A percentile compares a stretch with the other conserved stretches of the same genome.
These are phyloP conservation scores for Anthracocystis panici-leucophaei DNA, from an alignment of 1,284 basidiomycete species.

Conservation along the genomic window DNA sequence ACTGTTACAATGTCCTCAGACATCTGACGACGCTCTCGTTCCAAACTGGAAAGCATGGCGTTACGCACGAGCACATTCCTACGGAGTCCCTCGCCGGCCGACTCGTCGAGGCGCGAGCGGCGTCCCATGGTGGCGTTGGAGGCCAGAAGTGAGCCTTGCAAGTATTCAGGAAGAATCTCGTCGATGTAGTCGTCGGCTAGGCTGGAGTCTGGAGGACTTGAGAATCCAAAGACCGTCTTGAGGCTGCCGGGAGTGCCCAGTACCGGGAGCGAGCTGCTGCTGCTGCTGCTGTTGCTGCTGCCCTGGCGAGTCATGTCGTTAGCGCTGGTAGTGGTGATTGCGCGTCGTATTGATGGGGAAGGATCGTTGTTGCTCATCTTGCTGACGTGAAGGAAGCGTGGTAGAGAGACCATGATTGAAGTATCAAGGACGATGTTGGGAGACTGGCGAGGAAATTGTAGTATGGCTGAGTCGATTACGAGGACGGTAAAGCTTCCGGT, in stretches of 20 bases:
- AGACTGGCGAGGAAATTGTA: not conserved
- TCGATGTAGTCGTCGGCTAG: constrained; percentile 22
- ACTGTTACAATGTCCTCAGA: constrained; percentile 3
- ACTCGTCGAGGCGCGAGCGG: constrained; percentile 43
- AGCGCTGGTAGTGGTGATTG: not conserved
- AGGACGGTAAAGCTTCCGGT: not conserved
- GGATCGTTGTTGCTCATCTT: not conserved
- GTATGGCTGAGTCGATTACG: constrained; percentile 24
- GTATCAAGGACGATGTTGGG: not conserved
- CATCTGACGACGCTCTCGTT: constrained; percentile 39
- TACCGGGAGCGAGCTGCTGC: constrained; percentile 4
- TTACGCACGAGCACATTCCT: constrained; percentile 51
- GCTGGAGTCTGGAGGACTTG: constrained; percentile 1
- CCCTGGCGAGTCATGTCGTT: constrained; percentile 12
- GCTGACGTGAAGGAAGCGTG: constrained; percentile 19
- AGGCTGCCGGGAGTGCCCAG: constrained; percentile 36
- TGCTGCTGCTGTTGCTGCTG: too few relatives aligned
- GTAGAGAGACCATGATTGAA: constrained; percentile 26
- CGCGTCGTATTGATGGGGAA: constrained; percentile 8
- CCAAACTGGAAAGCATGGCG: constrained; percentile 54
- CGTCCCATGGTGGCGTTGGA: constrained; percentile 25
- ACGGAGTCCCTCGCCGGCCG: constrained; percentile 51
- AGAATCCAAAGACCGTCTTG: constrained; percentile 22
- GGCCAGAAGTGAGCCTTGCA: constrained; percentile 15
- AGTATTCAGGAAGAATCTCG: constrained; percentile 23